Evolutionary conservation across 257 asterid genomes (phyloP), one percentile per base, ranked within the genome.

Genomic region (Petunia secreta): DNA sequence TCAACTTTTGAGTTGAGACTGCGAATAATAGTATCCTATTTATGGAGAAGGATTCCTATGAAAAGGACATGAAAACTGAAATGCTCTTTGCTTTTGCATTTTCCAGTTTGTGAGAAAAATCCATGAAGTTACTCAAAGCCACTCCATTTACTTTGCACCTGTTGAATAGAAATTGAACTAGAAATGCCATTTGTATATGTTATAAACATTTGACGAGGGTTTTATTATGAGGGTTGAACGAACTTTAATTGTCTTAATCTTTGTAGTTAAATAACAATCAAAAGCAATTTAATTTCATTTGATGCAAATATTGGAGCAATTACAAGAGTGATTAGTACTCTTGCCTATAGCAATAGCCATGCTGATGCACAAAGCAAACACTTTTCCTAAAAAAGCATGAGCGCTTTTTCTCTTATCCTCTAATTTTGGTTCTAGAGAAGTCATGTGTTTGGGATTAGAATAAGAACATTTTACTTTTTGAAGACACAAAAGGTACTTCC

Each of bases 401-500:
- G 50, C 14, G 5, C 44, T 10, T 39, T 60, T 16, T 6, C 15
- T 44, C 38, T 15, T 15, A 41, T 66, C 53, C 53, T 6, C 1
- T 7, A 66, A 25, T 41, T 66, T 41, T 41, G 41, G 75, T 66
- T 40, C 75, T 40, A 66, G 54, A 67, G 43, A 67, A 16, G 76
- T 68, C 4, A 41, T n/a, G 16, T 2, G 1, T 16, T 68, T 8
- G 41, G 76, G 44, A 43, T 68, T 68, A 43, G 75, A 68, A 68
- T 68, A 68, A 68, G 76, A 68, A 68, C 76, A 68, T 16, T 68
- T 68, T 44, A 5, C 76, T 9, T 68, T 68, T 68, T 68, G 2
- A 16, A 44, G 41, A 6, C 8, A 43, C 40, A 43, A 68, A 68
- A 68, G 16, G 75, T 68, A 68, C 16, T 44, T 8, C 16, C 75